Evolutionary conservation across 768 basidiomycete species (phyloP).

Genomic region (Suillus spraguei): DNA sequence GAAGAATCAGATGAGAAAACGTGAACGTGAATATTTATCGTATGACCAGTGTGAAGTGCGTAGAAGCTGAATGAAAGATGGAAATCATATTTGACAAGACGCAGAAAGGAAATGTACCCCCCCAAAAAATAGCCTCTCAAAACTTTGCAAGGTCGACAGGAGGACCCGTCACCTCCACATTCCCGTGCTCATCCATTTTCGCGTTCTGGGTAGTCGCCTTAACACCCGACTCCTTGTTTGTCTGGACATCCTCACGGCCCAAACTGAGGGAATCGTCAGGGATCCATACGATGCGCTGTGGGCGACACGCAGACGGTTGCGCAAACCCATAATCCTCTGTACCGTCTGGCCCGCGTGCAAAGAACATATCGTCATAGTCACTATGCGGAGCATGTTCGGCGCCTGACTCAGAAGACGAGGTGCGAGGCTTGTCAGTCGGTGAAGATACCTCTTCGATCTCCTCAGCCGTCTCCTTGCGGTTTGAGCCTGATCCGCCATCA

Average conservation of each 20-base stretch:
- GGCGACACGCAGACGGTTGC: slow-evolving; percentile 78
- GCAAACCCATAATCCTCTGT: slow-evolving; percentile 70
- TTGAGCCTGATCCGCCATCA: slow-evolving; percentile 18
- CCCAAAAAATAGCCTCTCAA: slow-evolving; percentile 14
- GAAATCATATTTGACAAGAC: background rate
- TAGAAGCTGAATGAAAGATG: background rate
- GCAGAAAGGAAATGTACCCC: background rate
- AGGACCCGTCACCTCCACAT: slow-evolving; percentile 37
- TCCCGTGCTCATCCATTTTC: slow-evolving; percentile 62
- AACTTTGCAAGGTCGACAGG: slow-evolving; percentile 34
- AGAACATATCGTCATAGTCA: slow-evolving; percentile 22
- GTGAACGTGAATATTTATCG: background rate
- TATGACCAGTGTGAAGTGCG: background rate
- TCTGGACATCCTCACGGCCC: slow-evolving; percentile 60
- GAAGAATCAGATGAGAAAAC: background rate
- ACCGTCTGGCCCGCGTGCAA: slow-evolving; percentile 29
- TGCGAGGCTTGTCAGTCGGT: background rate
- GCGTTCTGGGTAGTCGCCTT: slow-evolving; percentile 52
- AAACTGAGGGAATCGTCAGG: slow-evolving; percentile 74
- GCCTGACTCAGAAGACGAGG: slow-evolving; percentile 6
- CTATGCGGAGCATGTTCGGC: slow-evolving; percentile 11
- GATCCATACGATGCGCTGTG: slow-evolving; percentile 85
- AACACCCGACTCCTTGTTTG: slow-evolving; percentile 55
- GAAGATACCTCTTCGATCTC: slow-evolving; percentile 20
- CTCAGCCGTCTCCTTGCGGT: slow-evolving; percentile 18